Evolutionary conservation across 495 filamentous ascomycete genomes (phyloP).

Genomic region (Neurospora hispaniola): DNA sequence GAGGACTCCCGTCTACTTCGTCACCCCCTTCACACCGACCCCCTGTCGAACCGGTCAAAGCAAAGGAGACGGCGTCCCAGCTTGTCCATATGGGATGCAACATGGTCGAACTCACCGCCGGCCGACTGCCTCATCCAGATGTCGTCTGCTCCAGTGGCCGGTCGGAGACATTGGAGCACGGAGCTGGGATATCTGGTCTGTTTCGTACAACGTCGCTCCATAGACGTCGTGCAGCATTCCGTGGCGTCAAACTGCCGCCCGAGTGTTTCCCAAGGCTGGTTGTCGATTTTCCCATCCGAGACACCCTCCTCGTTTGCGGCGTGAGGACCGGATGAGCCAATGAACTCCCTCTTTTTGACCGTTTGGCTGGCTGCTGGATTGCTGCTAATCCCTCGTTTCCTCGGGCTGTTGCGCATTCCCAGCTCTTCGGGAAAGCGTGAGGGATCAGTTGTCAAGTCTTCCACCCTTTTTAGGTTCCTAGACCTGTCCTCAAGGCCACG

Average conservation of each 20-base stretch:
- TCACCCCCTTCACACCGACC: not conserved
- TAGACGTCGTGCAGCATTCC: not conserved
- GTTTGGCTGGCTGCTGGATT: not conserved
- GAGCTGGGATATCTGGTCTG: not conserved
- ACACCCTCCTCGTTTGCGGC: not conserved
- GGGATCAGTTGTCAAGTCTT: conserved; percentile 10
- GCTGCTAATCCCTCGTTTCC: not conserved
- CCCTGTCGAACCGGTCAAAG: not conserved
- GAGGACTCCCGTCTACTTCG: conserved; percentile 5
- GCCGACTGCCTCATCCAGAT: not conserved
- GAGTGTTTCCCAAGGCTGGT: not conserved
- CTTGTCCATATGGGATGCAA: not conserved
- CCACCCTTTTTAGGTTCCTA: conserved; percentile 14
- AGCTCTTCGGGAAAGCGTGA: conserved; percentile 4
- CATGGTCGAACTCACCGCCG: not conserved
- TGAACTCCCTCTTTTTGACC: not conserved
- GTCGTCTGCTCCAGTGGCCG: not conserved
- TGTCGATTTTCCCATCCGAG: not conserved
- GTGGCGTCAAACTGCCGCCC: not conserved
- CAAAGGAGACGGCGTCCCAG: not conserved
- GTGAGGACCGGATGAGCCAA: not conserved
- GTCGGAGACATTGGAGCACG: not conserved
- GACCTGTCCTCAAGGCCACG: conserved; percentile 8
- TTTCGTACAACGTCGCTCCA: not conserved
- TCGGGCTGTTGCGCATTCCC: not conserved